Evolutionary conservation across 2,329 filamentous ascomycete genomes (phyloP).

Genomic region (Penicillium sp.): DNA sequence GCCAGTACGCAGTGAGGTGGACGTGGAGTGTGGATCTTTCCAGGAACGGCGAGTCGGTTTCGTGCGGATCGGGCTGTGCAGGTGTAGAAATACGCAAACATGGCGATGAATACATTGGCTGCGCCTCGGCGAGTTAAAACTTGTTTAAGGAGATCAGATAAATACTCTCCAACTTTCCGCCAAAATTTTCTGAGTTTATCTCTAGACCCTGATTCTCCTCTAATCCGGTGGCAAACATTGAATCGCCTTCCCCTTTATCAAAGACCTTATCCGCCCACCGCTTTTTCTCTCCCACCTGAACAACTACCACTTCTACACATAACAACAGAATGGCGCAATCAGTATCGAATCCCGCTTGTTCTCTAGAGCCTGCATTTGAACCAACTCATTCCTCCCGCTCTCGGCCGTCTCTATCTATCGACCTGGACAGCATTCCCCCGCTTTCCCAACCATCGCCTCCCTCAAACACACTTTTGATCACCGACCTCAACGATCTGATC

Average conservation of each 20-base stretch:
- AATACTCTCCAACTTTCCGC: not conserved
- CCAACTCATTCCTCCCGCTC: conserved; percentile 24
- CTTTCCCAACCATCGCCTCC: conserved; percentile 48
- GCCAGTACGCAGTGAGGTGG: not conserved
- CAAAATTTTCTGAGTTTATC: not conserved
- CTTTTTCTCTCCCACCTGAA: not conserved
- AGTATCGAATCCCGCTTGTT: conserved; percentile 22
- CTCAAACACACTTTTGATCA: conserved; percentile 53
- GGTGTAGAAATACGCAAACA: not conserved
- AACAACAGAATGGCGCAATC: conserved; percentile 22
- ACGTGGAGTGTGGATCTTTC: not conserved
- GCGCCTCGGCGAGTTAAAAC: not conserved
- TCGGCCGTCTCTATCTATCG: conserved; percentile 44
- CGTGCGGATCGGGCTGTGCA: not conserved
- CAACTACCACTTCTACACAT: not conserved
- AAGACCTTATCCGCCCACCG: conserved; percentile 12
- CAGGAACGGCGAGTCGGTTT: conserved; percentile 1
- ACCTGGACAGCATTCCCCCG: conserved; percentile 47
- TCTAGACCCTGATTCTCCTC: not conserved
- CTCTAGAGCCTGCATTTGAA: conserved; percentile 22
- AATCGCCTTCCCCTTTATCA: conserved; percentile 14
- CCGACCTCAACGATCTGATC: conserved; percentile 46
- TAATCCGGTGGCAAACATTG: conserved; percentile 19
- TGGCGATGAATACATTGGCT: not conserved
- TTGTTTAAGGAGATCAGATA: not conserved